Percentiles rank a stretch among this genome's conserved stretches.
Conservation (phyloP, 208 protist species). For the Leishmania arabica region DNA sequence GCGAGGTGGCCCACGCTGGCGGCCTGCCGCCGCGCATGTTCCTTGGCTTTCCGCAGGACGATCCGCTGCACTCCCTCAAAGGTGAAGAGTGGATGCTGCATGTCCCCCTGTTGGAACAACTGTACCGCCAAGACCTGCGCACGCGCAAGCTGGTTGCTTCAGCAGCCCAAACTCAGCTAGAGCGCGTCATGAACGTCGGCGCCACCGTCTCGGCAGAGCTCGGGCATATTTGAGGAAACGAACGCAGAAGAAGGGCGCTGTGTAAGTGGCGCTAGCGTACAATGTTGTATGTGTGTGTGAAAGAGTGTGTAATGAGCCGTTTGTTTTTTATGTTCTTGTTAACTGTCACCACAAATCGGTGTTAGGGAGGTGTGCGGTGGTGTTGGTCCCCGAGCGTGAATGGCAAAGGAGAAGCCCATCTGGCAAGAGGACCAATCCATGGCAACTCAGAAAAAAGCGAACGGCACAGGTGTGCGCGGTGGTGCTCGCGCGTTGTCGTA, state of each 20-base stretch:
- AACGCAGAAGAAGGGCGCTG: background rate
- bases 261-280: background rate
- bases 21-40: constrained; percentile 83
- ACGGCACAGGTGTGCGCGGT: background rate
- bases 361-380: background rate
- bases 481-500: background rate
- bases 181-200: constrained; percentile 68
- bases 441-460: background rate
- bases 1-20: constrained; percentile 56
- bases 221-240: constrained; percentile 26
- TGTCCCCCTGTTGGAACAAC: constrained; percentile 48
- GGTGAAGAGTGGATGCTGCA: constrained; percentile 71
- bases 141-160: constrained; percentile 63
- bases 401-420: background rate
- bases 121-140: constrained; percentile 62
- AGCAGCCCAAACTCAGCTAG: constrained; percentile 69
- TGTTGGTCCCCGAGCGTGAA: background rate
- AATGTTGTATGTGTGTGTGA: background rate
- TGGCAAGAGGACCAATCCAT: background rate
- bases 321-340: background rate
- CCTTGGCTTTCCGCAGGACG: constrained; percentile 63
- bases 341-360: background rate
- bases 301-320: background rate
- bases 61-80: constrained; percentile 45
- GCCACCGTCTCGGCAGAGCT: constrained; percentile 61